phyloP scores from a whole-genome alignment of 805 yeast genomes.

The Candida ortonii region DNA sequence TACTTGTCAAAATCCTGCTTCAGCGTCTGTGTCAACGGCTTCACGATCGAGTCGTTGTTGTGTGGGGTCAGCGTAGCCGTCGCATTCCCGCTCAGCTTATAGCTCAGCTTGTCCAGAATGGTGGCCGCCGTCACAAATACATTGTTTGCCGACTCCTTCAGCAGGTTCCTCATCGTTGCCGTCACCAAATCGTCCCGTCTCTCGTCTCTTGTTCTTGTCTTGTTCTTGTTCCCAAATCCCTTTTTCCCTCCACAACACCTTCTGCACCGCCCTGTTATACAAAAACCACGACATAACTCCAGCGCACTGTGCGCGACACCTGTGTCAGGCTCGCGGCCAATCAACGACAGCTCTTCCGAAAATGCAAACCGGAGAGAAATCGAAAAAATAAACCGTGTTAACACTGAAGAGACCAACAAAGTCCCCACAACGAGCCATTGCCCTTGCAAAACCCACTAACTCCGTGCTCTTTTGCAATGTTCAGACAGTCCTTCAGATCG shows the following conservation, averaged over 20 bases:
- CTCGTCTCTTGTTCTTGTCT: too few relatives aligned
- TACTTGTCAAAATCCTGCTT: slow-evolving; percentile 27
- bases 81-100: slow-evolving; percentile 24
- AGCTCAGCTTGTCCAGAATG: slow-evolving; percentile 31
- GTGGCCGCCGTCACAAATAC: slow-evolving; percentile 33
- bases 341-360: too few relatives aligned
- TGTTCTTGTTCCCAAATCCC: too few relatives aligned
- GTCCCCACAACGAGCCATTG: too few relatives aligned
- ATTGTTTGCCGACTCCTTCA: slow-evolving; percentile 33
- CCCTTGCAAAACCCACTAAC: slow-evolving; percentile 4
- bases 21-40: slow-evolving; percentile 25
- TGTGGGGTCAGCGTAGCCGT: slow-evolving; percentile 28
- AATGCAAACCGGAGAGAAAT: slow-evolving; percentile 9
- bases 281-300: too few relatives aligned
- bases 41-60: slow-evolving; percentile 28
- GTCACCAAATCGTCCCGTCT: too few relatives aligned
- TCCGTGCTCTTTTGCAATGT: slow-evolving; percentile 37
- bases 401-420: slow-evolving; percentile 6
- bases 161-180: slow-evolving; percentile 27
- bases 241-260: too few relatives aligned
- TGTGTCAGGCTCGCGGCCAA: too few relatives aligned
- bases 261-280: too few relatives aligned
- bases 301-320: too few relatives aligned
- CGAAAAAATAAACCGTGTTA: slow-evolving; percentile 3
- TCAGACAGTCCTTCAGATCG: slow-evolving; percentile 62